Evolutionary conservation across 2,329 filamentous ascomycete genomes (phyloP), one percentile per base, ranked within the genome.

Genomic region (Xylaria polymorpha): DNA sequence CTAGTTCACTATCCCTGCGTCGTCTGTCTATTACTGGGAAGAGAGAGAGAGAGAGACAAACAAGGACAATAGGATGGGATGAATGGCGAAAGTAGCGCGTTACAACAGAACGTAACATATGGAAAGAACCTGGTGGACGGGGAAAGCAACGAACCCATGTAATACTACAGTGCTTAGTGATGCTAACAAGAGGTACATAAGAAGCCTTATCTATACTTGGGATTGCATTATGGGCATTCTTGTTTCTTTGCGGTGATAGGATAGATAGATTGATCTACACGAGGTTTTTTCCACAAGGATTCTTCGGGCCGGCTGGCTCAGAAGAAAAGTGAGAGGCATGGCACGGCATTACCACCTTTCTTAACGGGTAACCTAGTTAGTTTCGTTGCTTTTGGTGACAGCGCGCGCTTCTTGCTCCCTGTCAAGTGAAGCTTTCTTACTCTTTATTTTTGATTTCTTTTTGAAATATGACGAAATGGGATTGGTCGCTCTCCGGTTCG

Each of bases 101-200:
- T 25, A 25, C 44, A 48, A 25, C 50, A 35, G 46, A 18, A 50
- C 18, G 51, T 20, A 20, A 37, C 20, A 18, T 29, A 12, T n/a
- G 25, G 50, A 32, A 50, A 25, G 25, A 50, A 50, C 22, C 50
- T 53, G 15, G 25, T 51, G n/a, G 48, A 32, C 15, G 15, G 15
- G 25, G n/a, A 51, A 51, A n/a, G 48, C 48, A 51, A 51, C 48
- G 25, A 51, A n/a, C n/a, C 48, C 29, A 51, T 32, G 25, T 53
- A 53, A 32, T 53, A 53, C 9, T 18, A 15, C n/a, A 4, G 18
- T 35, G 32, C 14, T n/a, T 10, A 32, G 25, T 53, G 8, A 53
- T 10, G 50, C 50, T 18, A 35, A 15, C 15, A 53, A 53, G 50
- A 53, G 50, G 50, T 35, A 53, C 50, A n/a, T 53, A 2, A n/a